Base-by-base conservation (phyloP, 1,139 yeast genomes). In the Debaryomycetaceae sp. region DNA sequence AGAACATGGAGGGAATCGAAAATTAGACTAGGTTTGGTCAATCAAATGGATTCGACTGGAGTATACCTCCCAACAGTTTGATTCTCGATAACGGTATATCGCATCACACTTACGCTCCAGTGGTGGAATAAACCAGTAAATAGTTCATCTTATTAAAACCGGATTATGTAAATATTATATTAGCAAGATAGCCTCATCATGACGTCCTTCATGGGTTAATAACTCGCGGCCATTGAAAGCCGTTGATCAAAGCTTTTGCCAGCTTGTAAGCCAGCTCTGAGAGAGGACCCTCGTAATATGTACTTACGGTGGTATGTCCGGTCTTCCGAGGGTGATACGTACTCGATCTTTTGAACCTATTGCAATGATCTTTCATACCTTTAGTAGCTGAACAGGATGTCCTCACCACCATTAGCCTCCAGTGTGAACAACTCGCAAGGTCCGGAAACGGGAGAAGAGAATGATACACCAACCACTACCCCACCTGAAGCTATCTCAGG, bases 401-500 rank as follows among this genome's bases (percentile, higher is more conserved):
- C 52, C 22, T 45, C 50, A 9, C 50, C 50, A 13, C 20, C 29
- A 7, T 41, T 41, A n/a, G 33, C 27, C 24, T 36, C 45, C 11
- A 43, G 45, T 24, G 42, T 40, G 9, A 44, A 29, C 20, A 40
- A 42, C 41, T 49, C 52, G 6, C 50, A 47, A 35, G 24, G 17
- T 6, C 46, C 40, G 29, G 39, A 37, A 24, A 22, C 36, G 6
- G 39, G 37, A 6, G 42, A 44, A 5, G 40, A 38, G 13, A 43
- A 37, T 33, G 50, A 49, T 20, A 46, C 51, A 6, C 49, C 51
- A 14, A 41, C 42, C n/a, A 48, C 50, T 9, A 49, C 52, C 4
- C 51, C 51, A 2, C 45, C 48, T 22, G 46, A 43, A 22, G 42
- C 41, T 6, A 29, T 22, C 13, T 48, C 52, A 22, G 41, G 36